Evolutionary conservation across 2,329 filamentous ascomycete genomes (phyloP), one percentile per base, ranked within the genome.

Genomic region (Leptographium wingfieldii): DNA sequence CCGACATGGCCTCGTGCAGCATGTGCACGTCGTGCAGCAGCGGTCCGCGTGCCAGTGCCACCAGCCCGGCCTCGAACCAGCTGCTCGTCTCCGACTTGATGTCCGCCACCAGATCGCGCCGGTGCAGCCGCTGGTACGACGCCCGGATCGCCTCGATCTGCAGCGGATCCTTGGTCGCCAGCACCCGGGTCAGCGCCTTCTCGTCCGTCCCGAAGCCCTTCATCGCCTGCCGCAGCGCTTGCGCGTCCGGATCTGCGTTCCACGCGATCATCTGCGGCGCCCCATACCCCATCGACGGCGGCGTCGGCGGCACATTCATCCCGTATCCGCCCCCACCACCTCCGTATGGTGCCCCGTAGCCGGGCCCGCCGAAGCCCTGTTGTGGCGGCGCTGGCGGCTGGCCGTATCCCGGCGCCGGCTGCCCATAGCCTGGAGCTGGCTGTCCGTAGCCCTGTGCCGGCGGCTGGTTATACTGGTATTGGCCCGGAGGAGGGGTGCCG

Each of bases 181-280:
- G 76, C 3, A 86, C 75, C 2, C 77, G 75, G 64, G 95, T 92
- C 19, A 97, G 75, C 0, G 80, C 72, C 67, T 84, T 86, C 71
- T 96, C 92, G 67, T 97, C 84, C 0, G 92, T 96, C 40, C 92
- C 92, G 63, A 96, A 89, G 0, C 71, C 91, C 72, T 95, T 96
- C 90, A 96, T 96, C 2, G 92, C 90, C 66, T 81, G 81, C 58
- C 90, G 83, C 27, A 95, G 76, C 4, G 78, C 81, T 60, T 90
- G 82, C 0, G 90, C 87, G 66, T 94, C 85, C 14, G 77, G 74
- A 3, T 75, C 78, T 55, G 83, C 86, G 64, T 95, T 85, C 77
- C 80, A 86, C 35, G 82, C 78, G 52, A 89, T 87, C 54, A 82
- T 76, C 67, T 88, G 87, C 14, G 83, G 82, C 0, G 86, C 80